Conservation (phyloP, 768 basidiomycete species). For the Auricularia auricula-judae region DNA sequence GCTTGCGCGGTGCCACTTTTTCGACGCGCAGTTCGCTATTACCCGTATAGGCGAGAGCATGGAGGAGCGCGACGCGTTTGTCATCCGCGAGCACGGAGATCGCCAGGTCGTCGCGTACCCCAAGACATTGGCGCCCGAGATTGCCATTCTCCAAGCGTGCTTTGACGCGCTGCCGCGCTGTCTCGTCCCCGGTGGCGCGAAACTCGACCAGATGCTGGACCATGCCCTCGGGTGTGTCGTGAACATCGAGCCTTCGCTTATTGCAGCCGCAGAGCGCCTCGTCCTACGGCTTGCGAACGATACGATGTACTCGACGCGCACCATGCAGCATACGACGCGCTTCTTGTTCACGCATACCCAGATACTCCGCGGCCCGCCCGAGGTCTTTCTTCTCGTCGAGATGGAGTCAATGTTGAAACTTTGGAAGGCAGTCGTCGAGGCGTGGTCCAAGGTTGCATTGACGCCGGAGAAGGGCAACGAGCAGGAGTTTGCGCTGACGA, state of each 20-base stretch:
- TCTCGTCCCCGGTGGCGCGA: slow-evolving; percentile 40
- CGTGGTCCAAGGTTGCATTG: slow-evolving; percentile 44
- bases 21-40: background rate
- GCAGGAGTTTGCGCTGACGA: slow-evolving; percentile 5
- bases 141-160: slow-evolving; percentile 62
- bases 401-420: slow-evolving; percentile 53
- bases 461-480: slow-evolving; percentile 7
- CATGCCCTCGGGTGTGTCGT: slow-evolving; percentile 74
- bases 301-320: slow-evolving; percentile 36
- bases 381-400: slow-evolving; percentile 53
- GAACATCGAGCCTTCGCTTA: slow-evolving; percentile 70
- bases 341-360: slow-evolving; percentile 65
- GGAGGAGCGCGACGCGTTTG: slow-evolving; percentile 59
- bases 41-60: slow-evolving; percentile 16
- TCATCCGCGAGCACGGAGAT: slow-evolving; percentile 59
- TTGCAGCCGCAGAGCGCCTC: slow-evolving; percentile 55
- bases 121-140: slow-evolving; percentile 42
- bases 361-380: slow-evolving; percentile 53
- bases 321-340: slow-evolving; percentile 53
- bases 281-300: slow-evolving; percentile 66
- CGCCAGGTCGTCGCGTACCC: slow-evolving; percentile 53
- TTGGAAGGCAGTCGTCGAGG: slow-evolving; percentile 64
- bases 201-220: slow-evolving; percentile 52
- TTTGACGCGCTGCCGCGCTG: slow-evolving; percentile 82
- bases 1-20: background rate